These are phyloP conservation scores for Trebouxia gelatinosa DNA, from an alignment of 163 green algal genomes.

Conservation along the genomic window DNA sequence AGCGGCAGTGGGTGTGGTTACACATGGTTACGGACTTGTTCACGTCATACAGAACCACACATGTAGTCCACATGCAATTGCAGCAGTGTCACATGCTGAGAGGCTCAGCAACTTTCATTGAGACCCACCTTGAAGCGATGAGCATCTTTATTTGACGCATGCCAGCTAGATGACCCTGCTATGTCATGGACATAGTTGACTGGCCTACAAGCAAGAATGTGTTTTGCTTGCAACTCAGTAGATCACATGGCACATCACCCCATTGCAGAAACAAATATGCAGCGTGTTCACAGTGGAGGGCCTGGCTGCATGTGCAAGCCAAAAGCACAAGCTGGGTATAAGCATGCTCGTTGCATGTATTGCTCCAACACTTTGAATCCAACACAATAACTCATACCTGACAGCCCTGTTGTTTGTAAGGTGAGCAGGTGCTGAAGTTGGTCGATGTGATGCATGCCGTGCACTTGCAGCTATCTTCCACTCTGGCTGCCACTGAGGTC, in stretches of 20 bases:
- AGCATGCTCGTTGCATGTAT: neutral
- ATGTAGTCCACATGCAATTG: no score
- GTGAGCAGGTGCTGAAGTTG: neutral
- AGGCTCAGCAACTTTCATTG: no score
- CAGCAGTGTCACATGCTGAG: no score
- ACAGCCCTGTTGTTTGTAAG: no score
- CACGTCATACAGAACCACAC: no score
- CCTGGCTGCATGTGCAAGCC: neutral
- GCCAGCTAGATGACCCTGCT: neutral
- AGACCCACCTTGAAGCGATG: slow-evolving; percentile 16
- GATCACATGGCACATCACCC: no score
- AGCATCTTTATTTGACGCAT: neutral
- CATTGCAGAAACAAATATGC: neutral
- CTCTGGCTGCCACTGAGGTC: slow-evolving; percentile 15
- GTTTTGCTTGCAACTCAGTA: neutral
- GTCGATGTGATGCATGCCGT: neutral
- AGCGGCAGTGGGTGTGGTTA: no score
- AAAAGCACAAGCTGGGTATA: neutral
- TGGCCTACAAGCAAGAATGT: neutral
- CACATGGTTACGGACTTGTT: no score
- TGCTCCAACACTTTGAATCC: neutral
- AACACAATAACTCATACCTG: no score
- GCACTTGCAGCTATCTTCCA: slow-evolving; percentile 19
- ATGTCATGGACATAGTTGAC: slow-evolving; percentile 12
- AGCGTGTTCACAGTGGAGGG: neutral